Evolutionary conservation across 2,329 filamentous ascomycete genomes (phyloP).

Genomic region (Immersiporthe knoxdaviesiana): DNA sequence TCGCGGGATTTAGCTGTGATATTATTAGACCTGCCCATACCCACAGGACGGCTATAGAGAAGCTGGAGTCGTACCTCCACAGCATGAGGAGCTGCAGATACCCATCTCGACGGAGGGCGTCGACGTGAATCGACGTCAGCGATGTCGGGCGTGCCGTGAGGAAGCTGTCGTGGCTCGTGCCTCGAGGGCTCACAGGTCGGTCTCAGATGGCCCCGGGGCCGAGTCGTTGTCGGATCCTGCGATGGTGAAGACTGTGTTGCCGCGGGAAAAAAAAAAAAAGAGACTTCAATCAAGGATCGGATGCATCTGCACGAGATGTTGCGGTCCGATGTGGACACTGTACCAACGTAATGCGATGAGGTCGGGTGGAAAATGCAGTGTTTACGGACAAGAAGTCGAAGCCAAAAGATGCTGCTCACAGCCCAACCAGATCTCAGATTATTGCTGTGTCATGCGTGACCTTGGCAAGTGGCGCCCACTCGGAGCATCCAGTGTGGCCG

Average conservation of each 20-base stretch:
- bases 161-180: conserved; percentile 25
- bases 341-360: conserved; percentile 27
- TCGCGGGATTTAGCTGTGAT: conserved; percentile 73
- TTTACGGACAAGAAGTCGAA: conserved; percentile 13
- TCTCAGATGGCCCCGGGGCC: conserved; percentile 16
- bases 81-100: conserved; percentile 65
- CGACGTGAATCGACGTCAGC: conserved; percentile 26
- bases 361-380: conserved; percentile 14
- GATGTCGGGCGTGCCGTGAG: conserved; percentile 19
- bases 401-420: conserved; percentile 1
- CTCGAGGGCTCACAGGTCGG: conserved; percentile 20
- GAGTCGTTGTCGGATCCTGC: conserved; percentile 1
- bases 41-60: conserved; percentile 20
- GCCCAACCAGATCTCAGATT: conserved; percentile 8
- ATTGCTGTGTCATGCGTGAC: conserved; percentile 16
- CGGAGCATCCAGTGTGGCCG: conserved; percentile 12
- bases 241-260: neutral
- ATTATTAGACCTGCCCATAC: conserved; percentile 22
- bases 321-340: conserved; percentile 22
- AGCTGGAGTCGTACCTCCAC: conserved; percentile 49
- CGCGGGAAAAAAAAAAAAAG: conserved; percentile 11
- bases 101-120: conserved; percentile 54
- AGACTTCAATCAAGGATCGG: conserved; percentile 16
- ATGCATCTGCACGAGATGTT: conserved; percentile 25
- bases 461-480: neutral